These are phyloP conservation scores for Cystobasidium slooffiae DNA, from an alignment of 1,284 basidiomycete genomes.

Conservation along the genomic window DNA sequence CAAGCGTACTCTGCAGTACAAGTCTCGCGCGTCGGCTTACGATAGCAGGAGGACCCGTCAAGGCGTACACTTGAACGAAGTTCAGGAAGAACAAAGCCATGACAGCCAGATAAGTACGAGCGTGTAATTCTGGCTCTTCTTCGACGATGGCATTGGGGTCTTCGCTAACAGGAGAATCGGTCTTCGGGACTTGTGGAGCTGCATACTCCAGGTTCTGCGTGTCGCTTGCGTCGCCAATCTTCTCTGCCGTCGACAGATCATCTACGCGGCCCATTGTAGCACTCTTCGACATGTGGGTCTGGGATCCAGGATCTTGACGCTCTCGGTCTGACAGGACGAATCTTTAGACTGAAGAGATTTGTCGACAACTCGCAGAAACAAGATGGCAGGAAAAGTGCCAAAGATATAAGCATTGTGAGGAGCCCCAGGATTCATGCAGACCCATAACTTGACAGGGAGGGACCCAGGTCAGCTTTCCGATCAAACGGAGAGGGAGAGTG, in stretches of 20 bases:
- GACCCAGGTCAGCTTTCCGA: too few relatives aligned
- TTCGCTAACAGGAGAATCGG: background rate
- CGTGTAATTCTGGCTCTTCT: slow-evolving; percentile 20
- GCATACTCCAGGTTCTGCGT: slow-evolving; percentile 11
- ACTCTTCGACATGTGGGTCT: background rate
- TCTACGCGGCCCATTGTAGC: too few relatives aligned
- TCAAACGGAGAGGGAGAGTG: too few relatives aligned
- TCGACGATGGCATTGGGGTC: slow-evolving; percentile 20
- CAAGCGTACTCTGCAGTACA: background rate
- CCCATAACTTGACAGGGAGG: too few relatives aligned
- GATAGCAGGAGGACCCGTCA: background rate
- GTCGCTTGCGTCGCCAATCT: slow-evolving; percentile 4
- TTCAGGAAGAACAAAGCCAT: slow-evolving; percentile 9
- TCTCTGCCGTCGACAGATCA: background rate
- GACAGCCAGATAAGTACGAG: slow-evolving; percentile 2
- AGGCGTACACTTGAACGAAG: slow-evolving; percentile 11
- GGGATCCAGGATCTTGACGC: too few relatives aligned
- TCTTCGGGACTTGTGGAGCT: background rate
- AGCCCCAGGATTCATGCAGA: too few relatives aligned
- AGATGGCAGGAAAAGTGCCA: too few relatives aligned
- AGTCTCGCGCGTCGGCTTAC: background rate
- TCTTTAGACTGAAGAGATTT: too few relatives aligned
- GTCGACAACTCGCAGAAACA: too few relatives aligned
- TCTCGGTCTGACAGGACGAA: too few relatives aligned
- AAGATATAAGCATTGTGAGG: too few relatives aligned